These are phyloP conservation scores for Carex littledalei DNA, from an alignment of 176 grass and related monocot genomes.

Conservation along the genomic window DNA sequence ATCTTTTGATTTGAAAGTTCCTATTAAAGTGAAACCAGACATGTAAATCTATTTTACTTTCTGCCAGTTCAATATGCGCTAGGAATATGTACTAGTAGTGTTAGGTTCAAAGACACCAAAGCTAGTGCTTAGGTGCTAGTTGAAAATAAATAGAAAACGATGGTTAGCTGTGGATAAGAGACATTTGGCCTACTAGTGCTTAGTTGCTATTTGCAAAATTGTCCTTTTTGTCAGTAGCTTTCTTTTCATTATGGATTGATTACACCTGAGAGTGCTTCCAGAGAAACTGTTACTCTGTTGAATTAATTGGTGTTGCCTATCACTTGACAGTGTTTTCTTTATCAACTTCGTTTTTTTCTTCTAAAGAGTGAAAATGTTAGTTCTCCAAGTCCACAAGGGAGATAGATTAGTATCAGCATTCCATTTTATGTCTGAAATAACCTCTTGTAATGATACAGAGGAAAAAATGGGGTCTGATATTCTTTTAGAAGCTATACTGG, in stretches of 20 bases:
- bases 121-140: neutral
- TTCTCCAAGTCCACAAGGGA: neutral
- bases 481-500: constrained; percentile 71
- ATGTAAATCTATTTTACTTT: neutral
- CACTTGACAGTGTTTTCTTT: neutral
- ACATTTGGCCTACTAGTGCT: neutral
- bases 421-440: neutral
- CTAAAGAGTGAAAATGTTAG: neutral
- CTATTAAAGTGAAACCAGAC: neutral
- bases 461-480: constrained; percentile 63
- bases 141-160: neutral
- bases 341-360: neutral
- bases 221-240: neutral
- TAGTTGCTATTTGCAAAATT: neutral
- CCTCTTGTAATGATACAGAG: constrained; percentile 31
- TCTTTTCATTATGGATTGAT: neutral
- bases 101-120: neutral
- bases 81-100: neutral
- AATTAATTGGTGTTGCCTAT: neutral
- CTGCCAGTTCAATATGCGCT: neutral
- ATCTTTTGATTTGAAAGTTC: neutral
- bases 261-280: neutral
- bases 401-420: neutral
- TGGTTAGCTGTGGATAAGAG: neutral
- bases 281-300: neutral